Evolutionary conservation across 495 filamentous ascomycete genomes (phyloP).

Genomic region (Penicillium maclennaniae): DNA sequence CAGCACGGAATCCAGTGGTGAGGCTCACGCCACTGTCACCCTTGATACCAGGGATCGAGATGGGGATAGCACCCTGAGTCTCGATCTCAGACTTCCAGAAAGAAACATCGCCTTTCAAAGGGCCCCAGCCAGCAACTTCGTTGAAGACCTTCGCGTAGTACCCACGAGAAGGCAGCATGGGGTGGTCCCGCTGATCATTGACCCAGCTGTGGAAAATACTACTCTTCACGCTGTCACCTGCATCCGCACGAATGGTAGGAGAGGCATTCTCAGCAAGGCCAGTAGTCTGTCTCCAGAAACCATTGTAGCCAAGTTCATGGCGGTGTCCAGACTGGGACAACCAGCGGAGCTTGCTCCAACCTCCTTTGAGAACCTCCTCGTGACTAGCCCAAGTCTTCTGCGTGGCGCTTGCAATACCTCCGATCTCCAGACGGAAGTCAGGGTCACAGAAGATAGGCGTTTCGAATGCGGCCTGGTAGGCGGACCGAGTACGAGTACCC

Average conservation of each 20-base stretch:
- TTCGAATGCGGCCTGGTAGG: slow-evolving; percentile 80
- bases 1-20: slow-evolving; percentile 59
- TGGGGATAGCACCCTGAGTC: slow-evolving; percentile 65
- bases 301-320: slow-evolving; percentile 75
- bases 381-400: slow-evolving; percentile 89
- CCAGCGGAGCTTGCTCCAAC: slow-evolving; percentile 71
- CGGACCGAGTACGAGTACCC: slow-evolving; percentile 83
- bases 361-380: slow-evolving; percentile 84
- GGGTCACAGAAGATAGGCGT: slow-evolving; percentile 80
- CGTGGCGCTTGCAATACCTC: slow-evolving; percentile 73
- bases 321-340: slow-evolving; percentile 54
- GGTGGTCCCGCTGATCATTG: slow-evolving; percentile 72
- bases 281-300: slow-evolving; percentile 84
- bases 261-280: slow-evolving; percentile 69
- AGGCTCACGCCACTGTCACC: slow-evolving; percentile 73
- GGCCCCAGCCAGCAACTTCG: slow-evolving; percentile 84
- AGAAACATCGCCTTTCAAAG: slow-evolving; percentile 80
- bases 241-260: slow-evolving; percentile 73
- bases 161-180: slow-evolving; percentile 75
- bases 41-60: slow-evolving; percentile 62
- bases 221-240: slow-evolving; percentile 88
- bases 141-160: slow-evolving; percentile 70
- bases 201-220: slow-evolving; percentile 78
- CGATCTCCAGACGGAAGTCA: slow-evolving; percentile 67
- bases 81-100: slow-evolving; percentile 89